A percentile compares a stretch with the other conserved stretches of the same genome.
These are phyloP conservation scores for Guyanaporus albipodus DNA, from an alignment of 768 basidiomycete genomes.

Conservation along the genomic window DNA sequence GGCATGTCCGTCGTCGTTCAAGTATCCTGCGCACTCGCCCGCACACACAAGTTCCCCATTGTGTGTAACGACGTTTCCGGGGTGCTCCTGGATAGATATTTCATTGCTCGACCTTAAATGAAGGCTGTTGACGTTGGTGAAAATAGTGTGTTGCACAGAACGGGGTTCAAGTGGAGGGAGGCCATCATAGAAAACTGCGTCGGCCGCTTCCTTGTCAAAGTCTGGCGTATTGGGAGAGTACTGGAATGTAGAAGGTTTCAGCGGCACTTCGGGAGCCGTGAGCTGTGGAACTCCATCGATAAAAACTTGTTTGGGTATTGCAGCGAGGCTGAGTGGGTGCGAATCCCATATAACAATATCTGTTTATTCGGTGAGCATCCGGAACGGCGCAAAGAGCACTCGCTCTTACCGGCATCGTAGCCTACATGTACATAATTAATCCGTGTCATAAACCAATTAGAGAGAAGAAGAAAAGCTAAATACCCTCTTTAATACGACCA, in stretches of 20 bases:
- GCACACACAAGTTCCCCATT: constrained; percentile 52
- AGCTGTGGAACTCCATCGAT: constrained; percentile 84
- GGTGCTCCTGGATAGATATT: constrained; percentile 25
- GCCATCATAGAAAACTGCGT: constrained; percentile 63
- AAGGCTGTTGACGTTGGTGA: constrained; percentile 59
- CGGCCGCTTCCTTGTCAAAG: constrained; percentile 63
- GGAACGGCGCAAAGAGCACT: neutral
- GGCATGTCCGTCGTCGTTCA: constrained; percentile 19
- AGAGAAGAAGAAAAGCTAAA: neutral
- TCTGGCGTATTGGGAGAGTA: constrained; percentile 56
- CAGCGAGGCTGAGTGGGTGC: constrained; percentile 70
- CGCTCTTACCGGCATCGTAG: constrained; percentile 43
- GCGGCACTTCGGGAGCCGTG: constrained; percentile 38
- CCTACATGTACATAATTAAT: constrained; percentile 20
- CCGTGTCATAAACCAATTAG: neutral
- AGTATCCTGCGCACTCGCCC: constrained; percentile 32
- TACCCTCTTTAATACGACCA: constrained; percentile 54
- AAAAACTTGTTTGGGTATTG: constrained; percentile 73
- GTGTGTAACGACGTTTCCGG: constrained; percentile 37
- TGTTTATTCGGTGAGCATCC: neutral
- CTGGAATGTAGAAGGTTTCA: constrained; percentile 40
- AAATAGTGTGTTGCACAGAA: constrained; percentile 42
- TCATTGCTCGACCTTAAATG: constrained; percentile 31
- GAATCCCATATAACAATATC: constrained; percentile 77
- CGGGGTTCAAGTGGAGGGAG: constrained; percentile 62